Percentiles rank a stretch among this genome's conserved stretches.
phyloP scores from a whole-genome alignment of 1,284 basidiomycete genomes.

The Golubevia pallescens region DNA sequence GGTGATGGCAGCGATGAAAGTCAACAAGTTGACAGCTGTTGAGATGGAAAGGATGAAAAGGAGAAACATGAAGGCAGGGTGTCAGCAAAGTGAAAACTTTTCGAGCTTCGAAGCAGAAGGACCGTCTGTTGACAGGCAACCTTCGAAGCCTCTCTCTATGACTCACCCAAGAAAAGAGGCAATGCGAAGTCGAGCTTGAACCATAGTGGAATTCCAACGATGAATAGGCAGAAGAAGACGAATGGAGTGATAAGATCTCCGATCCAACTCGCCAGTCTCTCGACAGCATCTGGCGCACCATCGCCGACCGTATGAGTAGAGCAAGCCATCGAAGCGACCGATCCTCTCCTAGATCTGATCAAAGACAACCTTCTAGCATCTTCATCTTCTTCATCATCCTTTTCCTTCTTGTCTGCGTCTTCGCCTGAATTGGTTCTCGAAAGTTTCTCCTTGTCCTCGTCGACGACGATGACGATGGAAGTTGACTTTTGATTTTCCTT shows the following conservation, averaged over 20 bases:
- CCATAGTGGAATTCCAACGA: slow-evolving; percentile 39
- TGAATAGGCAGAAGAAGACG: slow-evolving; percentile 22
- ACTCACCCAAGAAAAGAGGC: slow-evolving; percentile 30
- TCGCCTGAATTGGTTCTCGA: not conserved
- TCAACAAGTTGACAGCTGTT: slow-evolving; percentile 31
- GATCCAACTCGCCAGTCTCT: slow-evolving; percentile 28
- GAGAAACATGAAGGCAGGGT: too few relatives aligned
- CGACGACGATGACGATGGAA: slow-evolving; percentile 14
- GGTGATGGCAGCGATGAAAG: slow-evolving; percentile 37
- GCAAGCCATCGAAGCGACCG: too few relatives aligned
- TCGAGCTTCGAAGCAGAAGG: too few relatives aligned
- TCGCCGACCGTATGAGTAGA: slow-evolving; percentile 3
- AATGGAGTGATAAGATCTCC: slow-evolving; percentile 27
- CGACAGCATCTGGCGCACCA: slow-evolving; percentile 35
- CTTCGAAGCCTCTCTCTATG: too few relatives aligned
- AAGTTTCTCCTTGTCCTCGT: slow-evolving; percentile 8
- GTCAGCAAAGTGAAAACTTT: too few relatives aligned
- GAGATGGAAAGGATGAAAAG: too few relatives aligned
- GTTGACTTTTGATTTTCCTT: not conserved
- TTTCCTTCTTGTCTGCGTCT: not conserved
- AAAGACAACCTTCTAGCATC: too few relatives aligned
- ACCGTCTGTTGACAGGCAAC: too few relatives aligned
- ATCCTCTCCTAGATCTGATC: too few relatives aligned
- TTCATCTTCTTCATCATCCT: too few relatives aligned
- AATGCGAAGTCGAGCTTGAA: slow-evolving; percentile 38